A percentile compares a stretch with the other conserved stretches of the same genome.
Conservation (phyloP, 805 yeast species). For the Ogataea siamensis region DNA sequence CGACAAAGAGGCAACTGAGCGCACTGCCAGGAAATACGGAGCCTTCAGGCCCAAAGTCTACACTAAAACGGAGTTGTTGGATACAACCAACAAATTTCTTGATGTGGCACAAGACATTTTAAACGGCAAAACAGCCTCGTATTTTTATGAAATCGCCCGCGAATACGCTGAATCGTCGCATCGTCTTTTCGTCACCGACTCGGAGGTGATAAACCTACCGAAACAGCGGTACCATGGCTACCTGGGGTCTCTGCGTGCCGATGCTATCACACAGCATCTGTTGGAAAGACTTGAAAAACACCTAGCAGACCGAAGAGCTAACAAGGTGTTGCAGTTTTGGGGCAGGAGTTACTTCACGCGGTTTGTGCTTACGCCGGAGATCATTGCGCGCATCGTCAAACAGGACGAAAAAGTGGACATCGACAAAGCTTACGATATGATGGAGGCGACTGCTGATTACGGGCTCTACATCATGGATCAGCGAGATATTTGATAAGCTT, state of each 20-base stretch:
- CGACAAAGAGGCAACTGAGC: conserved; percentile 14
- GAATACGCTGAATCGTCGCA: conserved; percentile 38
- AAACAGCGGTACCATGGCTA: conserved; percentile 57
- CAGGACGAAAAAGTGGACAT: conserved; percentile 42
- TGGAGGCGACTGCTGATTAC: conserved; percentile 43
- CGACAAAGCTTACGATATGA: conserved; percentile 44
- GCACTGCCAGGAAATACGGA: conserved; percentile 19
- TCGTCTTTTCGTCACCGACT: conserved; percentile 43
- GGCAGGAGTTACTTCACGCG: conserved; percentile 52
- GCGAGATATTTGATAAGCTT: conserved; percentile 6
- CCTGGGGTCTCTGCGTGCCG: conserved; percentile 58
- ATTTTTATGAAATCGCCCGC: conserved; percentile 51
- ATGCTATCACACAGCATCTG: conserved; percentile 45
- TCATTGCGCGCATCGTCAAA: conserved; percentile 49
- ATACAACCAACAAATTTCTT: conserved; percentile 8
- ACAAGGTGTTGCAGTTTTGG: conserved; percentile 59
- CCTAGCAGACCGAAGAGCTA: conserved; percentile 33
- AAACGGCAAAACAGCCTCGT: conserved; percentile 45
- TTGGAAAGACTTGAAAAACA: conserved; percentile 31
- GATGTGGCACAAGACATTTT: conserved; percentile 22
- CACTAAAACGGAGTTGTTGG: conserved; percentile 11
- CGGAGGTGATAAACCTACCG: conserved; percentile 46
- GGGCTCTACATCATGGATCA: conserved; percentile 36
- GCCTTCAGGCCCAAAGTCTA: conserved; percentile 19
- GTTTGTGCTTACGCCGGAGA: conserved; percentile 63